Percentiles rank a stretch among this genome's conserved stretches.
Evolutionary conservation across 2,329 filamentous ascomycete genomes (phyloP).

Genomic region (Trichophyton verrucosum): DNA sequence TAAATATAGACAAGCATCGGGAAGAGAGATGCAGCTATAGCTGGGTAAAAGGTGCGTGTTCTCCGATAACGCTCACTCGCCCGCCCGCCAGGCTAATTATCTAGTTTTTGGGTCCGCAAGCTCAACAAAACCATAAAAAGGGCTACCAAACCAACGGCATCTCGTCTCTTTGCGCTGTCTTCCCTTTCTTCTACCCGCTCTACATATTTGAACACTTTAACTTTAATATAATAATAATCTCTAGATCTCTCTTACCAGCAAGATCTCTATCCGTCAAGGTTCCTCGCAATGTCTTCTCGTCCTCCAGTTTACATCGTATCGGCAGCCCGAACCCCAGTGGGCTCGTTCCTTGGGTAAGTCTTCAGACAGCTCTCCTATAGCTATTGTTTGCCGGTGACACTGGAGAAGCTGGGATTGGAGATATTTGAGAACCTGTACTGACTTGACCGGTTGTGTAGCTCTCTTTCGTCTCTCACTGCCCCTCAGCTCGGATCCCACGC

Average conservation of each 20-base stretch:
- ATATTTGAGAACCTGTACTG: not conserved
- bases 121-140: slow-evolving; percentile 2
- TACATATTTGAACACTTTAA: not conserved
- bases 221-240: not conserved
- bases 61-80: not conserved
- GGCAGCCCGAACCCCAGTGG: slow-evolving; percentile 76
- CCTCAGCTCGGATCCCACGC: slow-evolving; percentile 78
- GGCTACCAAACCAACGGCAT: not conserved
- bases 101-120: not conserved
- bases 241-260: too few relatives aligned
- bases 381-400: not conserved
- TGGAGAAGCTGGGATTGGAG: not conserved
- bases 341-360: slow-evolving; percentile 81
- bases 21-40: not conserved
- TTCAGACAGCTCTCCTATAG: slow-evolving; percentile 3
- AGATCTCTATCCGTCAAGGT: not conserved
- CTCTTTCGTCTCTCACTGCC: slow-evolving; percentile 75
- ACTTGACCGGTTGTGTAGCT: slow-evolving; percentile 41
- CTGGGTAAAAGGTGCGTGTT: too few relatives aligned
- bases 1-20: too few relatives aligned
- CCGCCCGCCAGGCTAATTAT: not conserved
- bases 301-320: slow-evolving; percentile 94
- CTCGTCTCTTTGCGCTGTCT: not conserved
- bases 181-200: not conserved
- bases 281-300: slow-evolving; percentile 41